Evolutionary conservation across 1,284 basidiomycete genomes (phyloP), one percentile per base, ranked within the genome.

Genomic region (Polyporus tsugae): DNA sequence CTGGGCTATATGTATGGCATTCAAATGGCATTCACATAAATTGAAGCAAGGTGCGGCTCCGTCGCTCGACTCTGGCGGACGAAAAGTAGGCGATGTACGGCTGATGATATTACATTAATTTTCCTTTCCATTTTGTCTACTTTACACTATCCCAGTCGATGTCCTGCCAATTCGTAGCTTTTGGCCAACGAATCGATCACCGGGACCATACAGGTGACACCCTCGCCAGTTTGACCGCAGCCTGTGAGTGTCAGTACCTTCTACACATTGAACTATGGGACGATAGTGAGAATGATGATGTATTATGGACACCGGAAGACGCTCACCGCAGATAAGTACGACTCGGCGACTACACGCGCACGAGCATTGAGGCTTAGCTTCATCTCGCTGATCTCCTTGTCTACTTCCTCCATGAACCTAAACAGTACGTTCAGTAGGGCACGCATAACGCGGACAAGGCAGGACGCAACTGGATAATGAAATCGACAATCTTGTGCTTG

Each of bases 401-500:
- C 95, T 4, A 99, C 96, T 76, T 99, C 96, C 79, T 99, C 96
- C 97, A 99, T 99, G 80, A 99, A 98, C 78, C 93, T 95, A 72
- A 17, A 49, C 7, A 57, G 7, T 2, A 15, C 6, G 15, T 55
- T 55, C 7, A 6, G 49, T 72, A 10, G 22, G n/a, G n/a, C 13
- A 13, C 39, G 38, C 58, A 25, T 38, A 2, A 65, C 6, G 19
- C 35, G 52, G 19, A 15, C 13, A 5, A 60, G 9, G n/a, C 44
- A n/a, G 49, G 7, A 62, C 62, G 38, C 52, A 52, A 96, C 93
- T 99, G 95, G 74, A 99, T 98, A 82, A 99, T 98, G 82, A 99
- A 99, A 83, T 99, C 98, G 57, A 99, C 98, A 65, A 99, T 92
- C 85, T 99, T 99, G 83, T 99, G 97, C 84, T 99, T 99, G 75